Percentiles rank a stretch among this genome's conserved stretches.
Conservation (phyloP, 116 monocot species). For the Papilionanthe hybrid region DNA sequence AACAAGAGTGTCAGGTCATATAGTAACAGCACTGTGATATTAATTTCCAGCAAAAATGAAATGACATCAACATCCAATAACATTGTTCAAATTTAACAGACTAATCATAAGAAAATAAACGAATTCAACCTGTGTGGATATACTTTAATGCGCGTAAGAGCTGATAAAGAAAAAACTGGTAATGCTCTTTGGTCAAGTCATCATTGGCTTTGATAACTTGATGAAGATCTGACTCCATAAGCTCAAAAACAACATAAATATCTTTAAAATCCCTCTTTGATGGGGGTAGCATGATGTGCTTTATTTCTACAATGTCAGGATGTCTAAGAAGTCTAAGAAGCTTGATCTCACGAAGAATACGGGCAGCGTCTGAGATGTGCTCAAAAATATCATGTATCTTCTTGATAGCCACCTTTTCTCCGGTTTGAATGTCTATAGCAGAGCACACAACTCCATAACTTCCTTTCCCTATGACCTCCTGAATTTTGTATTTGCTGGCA, state of each 20-base stretch:
- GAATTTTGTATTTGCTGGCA: conserved; percentile 57
- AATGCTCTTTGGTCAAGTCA: conserved; percentile 55
- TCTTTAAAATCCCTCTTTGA: conserved; percentile 59
- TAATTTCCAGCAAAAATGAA: not conserved
- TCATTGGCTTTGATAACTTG: conserved; percentile 62
- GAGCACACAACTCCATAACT: conserved; percentile 61
- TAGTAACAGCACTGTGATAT: not conserved
- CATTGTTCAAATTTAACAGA: conserved; percentile 3
- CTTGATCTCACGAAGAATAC: conserved; percentile 59
- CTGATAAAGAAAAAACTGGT: conserved; percentile 61
- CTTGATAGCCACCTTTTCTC: conserved; percentile 55
- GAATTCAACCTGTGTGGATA: conserved; percentile 41
- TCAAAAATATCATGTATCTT: conserved; percentile 65
- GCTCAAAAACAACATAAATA: conserved; percentile 59
- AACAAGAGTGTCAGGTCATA: not conserved
- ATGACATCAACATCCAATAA: not conserved
- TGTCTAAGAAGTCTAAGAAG: conserved; percentile 50
- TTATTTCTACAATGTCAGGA: conserved; percentile 62
- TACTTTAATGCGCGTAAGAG: conserved; percentile 48
- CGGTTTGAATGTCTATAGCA: conserved; percentile 44
- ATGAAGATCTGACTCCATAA: conserved; percentile 64
- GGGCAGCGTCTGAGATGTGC: conserved; percentile 56
- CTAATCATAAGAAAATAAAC: not conserved
- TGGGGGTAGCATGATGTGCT: conserved; percentile 55
- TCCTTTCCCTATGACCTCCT: conserved; percentile 58